phyloP scores from a whole-genome alignment of 2,329 filamentous ascomycete species.

The Neonectria neomacrospora region DNA sequence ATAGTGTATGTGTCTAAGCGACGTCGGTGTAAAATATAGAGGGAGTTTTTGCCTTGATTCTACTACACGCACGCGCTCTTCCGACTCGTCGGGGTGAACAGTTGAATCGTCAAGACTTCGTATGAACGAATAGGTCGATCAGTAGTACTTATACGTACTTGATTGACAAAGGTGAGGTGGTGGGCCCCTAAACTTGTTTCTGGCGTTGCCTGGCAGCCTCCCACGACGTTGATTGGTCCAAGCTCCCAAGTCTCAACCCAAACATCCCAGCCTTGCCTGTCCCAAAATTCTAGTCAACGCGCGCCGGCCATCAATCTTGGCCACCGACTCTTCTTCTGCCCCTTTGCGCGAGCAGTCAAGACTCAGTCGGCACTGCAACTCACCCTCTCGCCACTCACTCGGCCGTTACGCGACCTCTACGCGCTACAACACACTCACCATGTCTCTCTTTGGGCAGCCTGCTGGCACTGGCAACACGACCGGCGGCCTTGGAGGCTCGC shows the following conservation, averaged over 20 bases:
- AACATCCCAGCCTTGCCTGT: slow-evolving; percentile 44
- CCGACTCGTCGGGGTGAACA: neutral
- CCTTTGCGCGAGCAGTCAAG: slow-evolving; percentile 29
- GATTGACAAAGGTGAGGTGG: neutral
- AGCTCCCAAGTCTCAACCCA: slow-evolving; percentile 47
- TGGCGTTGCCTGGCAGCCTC: slow-evolving; percentile 30
- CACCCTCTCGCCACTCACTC: slow-evolving; percentile 12
- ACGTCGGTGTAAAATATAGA: slow-evolving; percentile 3
- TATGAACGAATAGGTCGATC: neutral
- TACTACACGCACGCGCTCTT: neutral
- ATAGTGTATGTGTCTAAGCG: slow-evolving; percentile 18
- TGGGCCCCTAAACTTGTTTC: slow-evolving; percentile 11
- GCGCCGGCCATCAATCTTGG: slow-evolving; percentile 39
- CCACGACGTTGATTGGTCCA: slow-evolving; percentile 47
- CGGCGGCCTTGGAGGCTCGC: slow-evolving; percentile 35
- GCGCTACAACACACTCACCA: slow-evolving; percentile 33
- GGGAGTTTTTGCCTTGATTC: neutral
- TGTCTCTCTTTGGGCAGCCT: slow-evolving; percentile 51
- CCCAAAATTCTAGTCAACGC: slow-evolving; percentile 49
- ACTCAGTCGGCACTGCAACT: slow-evolving; percentile 23
- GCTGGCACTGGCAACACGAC: slow-evolving; percentile 34
- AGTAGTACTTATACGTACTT: neutral
- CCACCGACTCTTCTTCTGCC: slow-evolving; percentile 32
- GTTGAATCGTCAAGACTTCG: neutral
- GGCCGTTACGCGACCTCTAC: slow-evolving; percentile 7